These are phyloP conservation scores for Leccinum huronense DNA, from an alignment of 1,284 basidiomycete species.

Conservation along the genomic window DNA sequence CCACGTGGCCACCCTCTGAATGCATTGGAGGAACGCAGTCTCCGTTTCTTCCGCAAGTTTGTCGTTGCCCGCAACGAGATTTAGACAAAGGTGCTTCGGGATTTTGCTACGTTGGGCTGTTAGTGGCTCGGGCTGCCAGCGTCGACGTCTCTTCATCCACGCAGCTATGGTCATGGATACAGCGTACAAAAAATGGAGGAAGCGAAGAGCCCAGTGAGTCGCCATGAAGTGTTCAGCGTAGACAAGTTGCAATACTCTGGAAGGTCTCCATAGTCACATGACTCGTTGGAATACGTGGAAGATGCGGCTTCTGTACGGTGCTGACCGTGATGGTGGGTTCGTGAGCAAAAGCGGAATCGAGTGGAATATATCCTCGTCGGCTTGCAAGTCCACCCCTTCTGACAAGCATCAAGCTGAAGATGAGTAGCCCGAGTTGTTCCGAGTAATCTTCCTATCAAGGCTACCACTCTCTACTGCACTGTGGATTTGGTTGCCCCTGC, in stretches of 20 bases:
- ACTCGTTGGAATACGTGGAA: neutral
- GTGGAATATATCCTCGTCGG: no score
- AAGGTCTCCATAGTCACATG: neutral
- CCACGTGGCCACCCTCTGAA: constrained; percentile 56
- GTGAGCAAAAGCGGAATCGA: no score
- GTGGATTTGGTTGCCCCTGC: no score
- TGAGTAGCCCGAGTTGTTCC: no score
- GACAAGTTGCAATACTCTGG: neutral
- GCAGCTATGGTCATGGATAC: constrained; percentile 42
- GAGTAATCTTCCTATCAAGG: no score
- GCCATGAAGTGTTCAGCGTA: constrained; percentile 33
- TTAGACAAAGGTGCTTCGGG: constrained; percentile 63
- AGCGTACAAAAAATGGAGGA: constrained; percentile 59
- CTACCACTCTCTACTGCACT: no score
- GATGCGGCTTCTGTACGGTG: no score
- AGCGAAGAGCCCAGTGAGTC: constrained; percentile 44
- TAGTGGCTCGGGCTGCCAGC: constrained; percentile 46
- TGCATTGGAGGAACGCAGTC: constrained; percentile 47
- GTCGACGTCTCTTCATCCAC: constrained; percentile 39
- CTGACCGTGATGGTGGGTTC: no score
- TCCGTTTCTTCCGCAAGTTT: constrained; percentile 39
- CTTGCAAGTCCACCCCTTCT: no score
- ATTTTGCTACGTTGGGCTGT: constrained; percentile 49
- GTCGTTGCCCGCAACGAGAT: constrained; percentile 47
- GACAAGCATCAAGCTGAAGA: no score